These are phyloP conservation scores for Populus nigra DNA, from an alignment of 345 rosid genomes.

Conservation along the genomic window DNA sequence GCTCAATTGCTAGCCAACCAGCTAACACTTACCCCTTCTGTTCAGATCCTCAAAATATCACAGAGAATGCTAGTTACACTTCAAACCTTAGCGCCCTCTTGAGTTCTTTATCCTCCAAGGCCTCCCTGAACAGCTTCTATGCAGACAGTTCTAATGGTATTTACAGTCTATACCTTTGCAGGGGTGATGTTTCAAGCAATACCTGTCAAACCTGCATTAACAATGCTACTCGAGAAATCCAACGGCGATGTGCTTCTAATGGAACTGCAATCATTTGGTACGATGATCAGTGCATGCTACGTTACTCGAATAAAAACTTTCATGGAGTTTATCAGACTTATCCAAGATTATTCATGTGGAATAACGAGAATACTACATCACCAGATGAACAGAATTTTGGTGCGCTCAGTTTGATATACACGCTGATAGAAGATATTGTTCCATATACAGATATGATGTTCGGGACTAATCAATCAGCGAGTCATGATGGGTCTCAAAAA, in stretches of 20 bases:
- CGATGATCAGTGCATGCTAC: constrained; percentile 37
- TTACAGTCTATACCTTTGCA: constrained; percentile 30
- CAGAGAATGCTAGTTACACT: not conserved
- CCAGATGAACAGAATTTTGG: constrained; percentile 6
- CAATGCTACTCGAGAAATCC: constrained; percentile 1
- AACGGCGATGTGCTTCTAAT: not conserved
- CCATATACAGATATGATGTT: constrained; percentile 7
- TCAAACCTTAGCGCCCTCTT: constrained; percentile 21
- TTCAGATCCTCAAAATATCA: not conserved
- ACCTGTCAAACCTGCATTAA: constrained; percentile 18
- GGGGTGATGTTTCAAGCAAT: constrained; percentile 5
- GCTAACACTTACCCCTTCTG: not conserved
- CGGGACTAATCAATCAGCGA: not conserved
- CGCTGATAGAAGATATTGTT: not conserved
- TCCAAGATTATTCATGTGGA: not conserved
- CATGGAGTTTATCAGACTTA: not conserved
- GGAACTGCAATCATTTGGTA: constrained; percentile 30
- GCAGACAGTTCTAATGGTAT: constrained; percentile 7
- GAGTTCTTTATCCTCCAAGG: constrained; percentile 15
- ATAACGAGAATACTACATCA: constrained; percentile 1
- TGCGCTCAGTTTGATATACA: constrained; percentile 11
- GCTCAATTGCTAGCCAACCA: not conserved
- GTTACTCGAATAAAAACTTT: constrained; percentile 14
- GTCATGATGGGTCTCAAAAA: not conserved
- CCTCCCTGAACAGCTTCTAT: constrained; percentile 23